Percentiles rank a stretch among this genome's conserved stretches.
phyloP scores from a whole-genome alignment of 1,139 yeast genomes.

The Groenewaldozyma auringiensis region DNA sequence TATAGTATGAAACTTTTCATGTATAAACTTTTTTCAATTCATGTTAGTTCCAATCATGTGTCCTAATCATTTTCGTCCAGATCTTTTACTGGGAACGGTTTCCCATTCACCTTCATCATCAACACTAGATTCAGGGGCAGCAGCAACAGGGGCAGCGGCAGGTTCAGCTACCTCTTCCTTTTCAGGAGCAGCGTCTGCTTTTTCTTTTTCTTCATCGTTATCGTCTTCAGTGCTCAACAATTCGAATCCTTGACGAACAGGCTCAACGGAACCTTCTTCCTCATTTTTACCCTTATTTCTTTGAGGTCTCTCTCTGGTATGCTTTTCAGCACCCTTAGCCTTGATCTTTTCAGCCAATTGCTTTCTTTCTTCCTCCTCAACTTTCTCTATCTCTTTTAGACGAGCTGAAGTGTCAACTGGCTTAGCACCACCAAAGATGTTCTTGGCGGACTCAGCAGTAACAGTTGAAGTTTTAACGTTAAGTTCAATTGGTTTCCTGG shows the following conservation, averaged over 20 bases:
- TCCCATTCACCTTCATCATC: conserved; percentile 55
- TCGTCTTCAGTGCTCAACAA: conserved; percentile 64
- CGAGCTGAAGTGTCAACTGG: conserved; percentile 34
- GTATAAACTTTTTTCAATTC: not conserved
- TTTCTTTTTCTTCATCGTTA: conserved; percentile 42
- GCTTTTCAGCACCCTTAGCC: conserved; percentile 23
- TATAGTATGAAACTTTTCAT: too few species aligned
- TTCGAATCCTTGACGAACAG: conserved; percentile 38
- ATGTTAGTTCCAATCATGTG: not conserved
- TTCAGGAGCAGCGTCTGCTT: conserved; percentile 30
- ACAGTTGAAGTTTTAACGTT: conserved; percentile 26
- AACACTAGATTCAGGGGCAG: conserved; percentile 32
- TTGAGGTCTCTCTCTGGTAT: conserved; percentile 16
- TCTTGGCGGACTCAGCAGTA: conserved; percentile 4
- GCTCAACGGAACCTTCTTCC: conserved; percentile 13
- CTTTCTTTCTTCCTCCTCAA: conserved; percentile 23
- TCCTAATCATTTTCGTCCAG: conserved; percentile 10
- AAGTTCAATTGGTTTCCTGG: conserved; percentile 19
- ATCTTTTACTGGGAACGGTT: conserved; percentile 35
- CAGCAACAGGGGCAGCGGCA: conserved; percentile 16
- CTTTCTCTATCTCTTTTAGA: conserved; percentile 25
- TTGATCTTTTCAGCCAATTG: conserved; percentile 21
- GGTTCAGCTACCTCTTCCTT: conserved; percentile 21
- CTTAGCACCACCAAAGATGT: conserved; percentile 34
- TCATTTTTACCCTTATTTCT: conserved; percentile 9